Conservation (phyloP, 139 green algal species). For the Volvox reticuliferus region DNA sequence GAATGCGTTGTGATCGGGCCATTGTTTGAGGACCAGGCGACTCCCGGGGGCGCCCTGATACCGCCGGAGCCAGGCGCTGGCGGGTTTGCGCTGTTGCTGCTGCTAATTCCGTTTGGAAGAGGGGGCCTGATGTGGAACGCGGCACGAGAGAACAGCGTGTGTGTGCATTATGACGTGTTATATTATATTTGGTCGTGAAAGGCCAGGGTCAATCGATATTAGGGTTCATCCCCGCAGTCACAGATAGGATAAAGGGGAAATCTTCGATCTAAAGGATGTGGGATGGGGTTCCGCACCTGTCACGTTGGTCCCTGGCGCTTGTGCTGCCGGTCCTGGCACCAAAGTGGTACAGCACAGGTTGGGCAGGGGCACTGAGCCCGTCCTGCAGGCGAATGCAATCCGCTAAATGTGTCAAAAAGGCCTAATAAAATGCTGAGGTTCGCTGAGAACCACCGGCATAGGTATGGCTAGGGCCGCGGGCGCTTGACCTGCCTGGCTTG, state of each 20-base stretch:
- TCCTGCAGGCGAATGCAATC: conserved; percentile 15
- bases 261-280: neutral
- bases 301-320: neutral
- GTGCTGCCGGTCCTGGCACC: neutral
- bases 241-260: neutral
- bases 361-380: neutral
- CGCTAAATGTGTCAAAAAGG: neutral
- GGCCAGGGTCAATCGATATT: neutral
- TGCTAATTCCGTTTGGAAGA: neutral
- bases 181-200: neutral
- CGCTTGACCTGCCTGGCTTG: conserved; percentile 25
- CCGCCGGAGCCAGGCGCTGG: neutral
- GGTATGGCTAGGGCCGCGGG: conserved; percentile 10
- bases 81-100: neutral
- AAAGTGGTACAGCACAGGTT: conserved; percentile 46
- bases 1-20: neutral
- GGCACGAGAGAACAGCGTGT: neutral
- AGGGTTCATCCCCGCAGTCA: neutral
- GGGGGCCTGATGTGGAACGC: conserved; percentile 4
- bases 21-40: neutral
- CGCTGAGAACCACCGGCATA: neutral
- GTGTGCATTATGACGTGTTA: neutral
- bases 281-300: neutral
- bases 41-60: neutral
- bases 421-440: neutral